Base-by-base conservation (phyloP, 1,284 basidiomycete species). In the Jaminaea rosea region DNA sequence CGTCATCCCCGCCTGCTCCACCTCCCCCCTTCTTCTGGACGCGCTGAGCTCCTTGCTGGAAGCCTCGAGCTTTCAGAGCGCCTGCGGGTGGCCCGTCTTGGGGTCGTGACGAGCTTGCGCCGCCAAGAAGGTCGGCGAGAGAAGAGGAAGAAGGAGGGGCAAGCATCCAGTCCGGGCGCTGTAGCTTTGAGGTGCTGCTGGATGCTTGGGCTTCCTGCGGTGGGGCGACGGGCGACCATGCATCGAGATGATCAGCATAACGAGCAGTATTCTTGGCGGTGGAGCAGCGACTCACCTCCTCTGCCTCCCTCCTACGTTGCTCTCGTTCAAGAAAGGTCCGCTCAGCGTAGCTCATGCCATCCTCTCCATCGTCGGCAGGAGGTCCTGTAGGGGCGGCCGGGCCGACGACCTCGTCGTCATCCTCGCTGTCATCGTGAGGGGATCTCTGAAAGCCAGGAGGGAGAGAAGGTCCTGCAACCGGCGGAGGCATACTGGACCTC, bases 281-380 rank as follows among this genome's bases (percentile, higher is more conserved):
- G n/a, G n/a, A n/a, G n/a, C n/a, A n/a, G n/a, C n/a, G n/a, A 42
- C 39, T 42, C 39, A 42, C 39, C 11, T n/a, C 39, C 19, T 42
- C 39, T 7, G 39, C 39, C 39, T 42, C 19, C 13, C 19, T 42
- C 19, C 24, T 17, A 17, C 39, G 13, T 23, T 42, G 39, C 39
- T 42, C 39, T 23, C 39, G 19, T 23, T 42, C 39, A 5, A 42
- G 39, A 23, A 42, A 42, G 19, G 19, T 23, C 19, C 19, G 39
- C 39, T 42, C 39, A 21, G 15, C 39, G 39, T 42, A 42, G 39
- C 39, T 42, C 39, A 42, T 42, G 11, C 39, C 39, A 11, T 23
- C 13, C 39, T 17, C 39, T 23, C 17, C 39, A 15, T 15, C 39
- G 19, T 23, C 39, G 13, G 39, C 19, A 13, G 39, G 39, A 42